Evolutionary conservation across 108 stramenopile species (phyloP).

Genomic region (Fistulifera pelliculosa): DNA sequence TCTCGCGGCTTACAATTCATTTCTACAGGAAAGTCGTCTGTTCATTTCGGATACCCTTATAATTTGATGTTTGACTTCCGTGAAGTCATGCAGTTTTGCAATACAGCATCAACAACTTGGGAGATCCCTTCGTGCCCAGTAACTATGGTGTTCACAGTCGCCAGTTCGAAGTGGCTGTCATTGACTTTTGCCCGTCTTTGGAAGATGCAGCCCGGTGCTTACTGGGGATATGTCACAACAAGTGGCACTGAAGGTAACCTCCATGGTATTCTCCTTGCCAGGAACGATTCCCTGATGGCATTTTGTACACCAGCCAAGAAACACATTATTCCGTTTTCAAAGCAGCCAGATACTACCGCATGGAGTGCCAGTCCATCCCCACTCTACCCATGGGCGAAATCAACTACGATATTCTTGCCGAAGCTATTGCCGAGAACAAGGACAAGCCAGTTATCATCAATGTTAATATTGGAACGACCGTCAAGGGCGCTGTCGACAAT

Average conservation of each 20-base stretch:
- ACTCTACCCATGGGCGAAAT: constrained; percentile 87
- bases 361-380: constrained; percentile 76
- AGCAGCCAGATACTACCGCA: constrained; percentile 81
- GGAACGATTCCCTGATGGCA: constrained; percentile 84
- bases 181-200: constrained; percentile 84
- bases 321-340: constrained; percentile 83
- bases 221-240: constrained; percentile 89
- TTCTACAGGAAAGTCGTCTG: constrained; percentile 54
- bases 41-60: constrained; percentile 86
- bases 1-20: constrained; percentile 59
- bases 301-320: constrained; percentile 68
- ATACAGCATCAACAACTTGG: constrained; percentile 86
- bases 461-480: constrained; percentile 87
- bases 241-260: constrained; percentile 85
- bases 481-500: constrained; percentile 87
- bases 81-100: constrained; percentile 81
- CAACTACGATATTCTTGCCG: constrained; percentile 62
- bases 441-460: constrained; percentile 79
- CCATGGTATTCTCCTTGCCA: constrained; percentile 74
- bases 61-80: constrained; percentile 85
- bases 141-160: constrained; percentile 82
- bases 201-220: constrained; percentile 57
- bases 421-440: constrained; percentile 55
- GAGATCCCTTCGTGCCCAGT: constrained; percentile 77
- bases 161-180: constrained; percentile 80